Base-by-base conservation (phyloP, 1,139 yeast species). In the Kluyveromyces sp. region DNA sequence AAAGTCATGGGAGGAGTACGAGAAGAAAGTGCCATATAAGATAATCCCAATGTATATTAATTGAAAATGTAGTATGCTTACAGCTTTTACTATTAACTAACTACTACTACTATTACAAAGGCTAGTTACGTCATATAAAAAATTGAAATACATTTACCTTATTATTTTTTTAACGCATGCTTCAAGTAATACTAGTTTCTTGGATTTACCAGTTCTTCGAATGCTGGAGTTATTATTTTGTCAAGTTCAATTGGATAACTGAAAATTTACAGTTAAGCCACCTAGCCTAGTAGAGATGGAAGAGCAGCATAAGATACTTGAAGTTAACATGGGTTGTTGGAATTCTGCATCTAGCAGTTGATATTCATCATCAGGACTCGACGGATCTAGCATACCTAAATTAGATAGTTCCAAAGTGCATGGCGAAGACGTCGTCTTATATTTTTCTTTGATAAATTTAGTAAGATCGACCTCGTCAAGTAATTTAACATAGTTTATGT, bases 21-120 rank as follows among this genome's bases (percentile, higher is more conserved):
- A 85, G 68, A 70, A 66, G 52, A 63, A 67, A 54, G 99, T 94
- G 25, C 96, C 96, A 25, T 90, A 83, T 66, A 83, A 89, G 63
- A 89, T 92, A 53, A 75, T 92, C 53, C 99, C 99, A 3, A 82
- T 59, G 67, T 92, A 6, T 92, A 89, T 64, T 92, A 70, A 38
- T 37, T 27, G 27, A 6, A 3, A 4, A 10, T 7, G 7, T 27
- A 7, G 5, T 7, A 25, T 34, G 36, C 10, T 15, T 15, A 15
- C 21, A 15, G 21, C 21, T 15, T 15, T 15, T 15, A 15, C 21
- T 15, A 15, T 15, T 15, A 34, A 10, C 15, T 34, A 10, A 34
- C 32, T 30, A 7, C 32, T 7, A 30, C 8, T 30, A 7, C 8
- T 30, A 30, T 30, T 30, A 8, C 32, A 7, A 10, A 34, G 7